These are phyloP conservation scores for Pichia insulana DNA, from an alignment of 805 yeast species.

Conservation along the genomic window DNA sequence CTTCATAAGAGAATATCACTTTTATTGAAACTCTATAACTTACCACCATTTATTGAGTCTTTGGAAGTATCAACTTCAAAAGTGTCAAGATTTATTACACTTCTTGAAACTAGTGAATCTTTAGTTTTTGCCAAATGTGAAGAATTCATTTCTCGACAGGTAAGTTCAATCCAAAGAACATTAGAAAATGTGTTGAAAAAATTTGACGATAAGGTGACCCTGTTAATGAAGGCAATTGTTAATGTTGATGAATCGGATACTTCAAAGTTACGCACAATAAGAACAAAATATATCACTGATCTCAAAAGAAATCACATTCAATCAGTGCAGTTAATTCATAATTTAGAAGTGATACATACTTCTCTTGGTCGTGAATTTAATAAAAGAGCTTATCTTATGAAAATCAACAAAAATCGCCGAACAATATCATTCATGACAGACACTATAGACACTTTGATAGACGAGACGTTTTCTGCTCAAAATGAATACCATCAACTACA, in stretches of 20 bases:
- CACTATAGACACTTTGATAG: background rate
- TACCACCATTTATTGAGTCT: conserved; percentile 14
- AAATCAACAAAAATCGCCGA: conserved; percentile 1
- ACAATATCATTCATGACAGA: conserved; percentile 4
- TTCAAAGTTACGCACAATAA: too few relatives aligned
- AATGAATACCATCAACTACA: too few relatives aligned
- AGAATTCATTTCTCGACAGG: conserved; percentile 18
- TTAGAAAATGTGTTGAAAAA: too few relatives aligned
- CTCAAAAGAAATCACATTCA: background rate
- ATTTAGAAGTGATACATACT: background rate
- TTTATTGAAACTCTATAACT: conserved; percentile 14
- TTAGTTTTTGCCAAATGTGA: conserved; percentile 16
- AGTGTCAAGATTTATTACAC: conserved; percentile 2
- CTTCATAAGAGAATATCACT: conserved; percentile 16
- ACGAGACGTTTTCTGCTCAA: too few relatives aligned
- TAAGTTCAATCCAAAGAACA: too few relatives aligned
- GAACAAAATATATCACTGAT: too few relatives aligned
- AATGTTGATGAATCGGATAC: too few relatives aligned
- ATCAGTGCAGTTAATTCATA: background rate
- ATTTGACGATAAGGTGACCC: too few relatives aligned
- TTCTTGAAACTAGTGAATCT: conserved; percentile 6
- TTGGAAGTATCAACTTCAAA: conserved; percentile 11
- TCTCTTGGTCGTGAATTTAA: background rate
- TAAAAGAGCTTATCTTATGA: background rate
- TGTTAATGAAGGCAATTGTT: too few relatives aligned